A percentile compares a stretch with the other conserved stretches of the same genome.
phyloP scores from a whole-genome alignment of 257 asterid species.

The Penstemon davidsonii region DNA sequence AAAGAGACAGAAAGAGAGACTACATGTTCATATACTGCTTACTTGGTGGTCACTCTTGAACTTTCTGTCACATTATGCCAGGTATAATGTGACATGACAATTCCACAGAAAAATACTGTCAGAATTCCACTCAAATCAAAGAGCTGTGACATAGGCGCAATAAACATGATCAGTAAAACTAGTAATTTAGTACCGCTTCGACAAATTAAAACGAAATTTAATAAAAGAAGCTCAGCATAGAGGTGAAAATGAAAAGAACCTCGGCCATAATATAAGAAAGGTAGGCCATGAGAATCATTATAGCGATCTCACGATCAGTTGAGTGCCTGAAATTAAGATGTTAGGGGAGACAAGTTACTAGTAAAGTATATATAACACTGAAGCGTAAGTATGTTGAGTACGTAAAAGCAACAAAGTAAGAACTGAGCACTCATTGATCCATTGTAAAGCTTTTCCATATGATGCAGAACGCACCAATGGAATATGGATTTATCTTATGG shows the following conservation, averaged over 20 bases:
- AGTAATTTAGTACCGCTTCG: background rate
- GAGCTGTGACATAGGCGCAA: slow-evolving; percentile 43
- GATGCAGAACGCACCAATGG: no score
- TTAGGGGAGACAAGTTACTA: slow-evolving; percentile 1
- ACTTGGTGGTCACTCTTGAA: slow-evolving; percentile 75
- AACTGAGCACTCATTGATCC: no score
- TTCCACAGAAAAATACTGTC: slow-evolving; percentile 82
- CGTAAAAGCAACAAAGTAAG: no score
- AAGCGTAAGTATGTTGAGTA: no score
- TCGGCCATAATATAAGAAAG: slow-evolving; percentile 69
- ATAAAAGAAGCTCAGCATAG: background rate
- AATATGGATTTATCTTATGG: no score
- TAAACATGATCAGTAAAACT: slow-evolving; percentile 12
- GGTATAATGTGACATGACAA: slow-evolving; percentile 83
- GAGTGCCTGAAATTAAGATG: slow-evolving; percentile 60
- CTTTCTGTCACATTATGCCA: slow-evolving; percentile 64
- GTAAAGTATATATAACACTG: background rate
- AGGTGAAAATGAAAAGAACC: slow-evolving; percentile 36
- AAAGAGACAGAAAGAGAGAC: background rate
- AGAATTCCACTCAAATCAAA: slow-evolving; percentile 71
- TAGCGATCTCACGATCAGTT: slow-evolving; percentile 71
- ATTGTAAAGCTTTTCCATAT: no score
- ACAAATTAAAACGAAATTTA: background rate
- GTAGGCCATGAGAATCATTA: slow-evolving; percentile 86
- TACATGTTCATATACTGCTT: slow-evolving; percentile 15